phyloP scores from a whole-genome alignment of 306 rosid species.

The Crotalaria pallida region DNA sequence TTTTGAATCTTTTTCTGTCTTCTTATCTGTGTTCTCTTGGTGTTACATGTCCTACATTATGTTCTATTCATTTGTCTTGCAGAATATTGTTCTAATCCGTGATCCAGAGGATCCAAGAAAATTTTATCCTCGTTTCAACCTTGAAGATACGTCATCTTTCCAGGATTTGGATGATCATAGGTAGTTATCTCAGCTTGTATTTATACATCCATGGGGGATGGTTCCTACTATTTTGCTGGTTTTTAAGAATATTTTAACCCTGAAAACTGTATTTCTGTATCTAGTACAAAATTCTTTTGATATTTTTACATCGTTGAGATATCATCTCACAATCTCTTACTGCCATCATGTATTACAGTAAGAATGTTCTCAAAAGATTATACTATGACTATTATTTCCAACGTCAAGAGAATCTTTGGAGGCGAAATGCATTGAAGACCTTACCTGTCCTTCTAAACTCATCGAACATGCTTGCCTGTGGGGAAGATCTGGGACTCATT shows the following conservation, averaged over 20 bases:
- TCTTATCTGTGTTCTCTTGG: background rate
- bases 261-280: background rate
- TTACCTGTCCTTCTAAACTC: conserved; percentile 85
- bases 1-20: conserved; percentile 16
- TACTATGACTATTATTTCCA: conserved; percentile 91
- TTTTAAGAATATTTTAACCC: background rate
- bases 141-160: conserved; percentile 86
- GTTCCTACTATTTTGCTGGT: conserved; percentile 1
- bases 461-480: conserved; percentile 90
- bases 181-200: conserved; percentile 34
- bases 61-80: conserved; percentile 33
- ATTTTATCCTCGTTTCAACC: conserved; percentile 94
- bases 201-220: background rate
- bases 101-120: conserved; percentile 77
- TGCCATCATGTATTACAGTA: conserved; percentile 44
- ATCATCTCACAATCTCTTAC: conserved; percentile 15
- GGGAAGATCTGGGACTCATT: conserved; percentile 96
- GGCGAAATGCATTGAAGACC: conserved; percentile 88
- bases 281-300: background rate
- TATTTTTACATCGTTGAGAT: conserved; percentile 12
- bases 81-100: conserved; percentile 82
- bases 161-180: conserved; percentile 81
- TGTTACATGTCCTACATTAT: conserved; percentile 16
- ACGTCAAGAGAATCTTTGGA: conserved; percentile 95
- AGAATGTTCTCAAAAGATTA: conserved; percentile 69